Base-by-base conservation (phyloP, 2,329 filamentous ascomycete genomes). In the Sporothrix variecibatus region DNA sequence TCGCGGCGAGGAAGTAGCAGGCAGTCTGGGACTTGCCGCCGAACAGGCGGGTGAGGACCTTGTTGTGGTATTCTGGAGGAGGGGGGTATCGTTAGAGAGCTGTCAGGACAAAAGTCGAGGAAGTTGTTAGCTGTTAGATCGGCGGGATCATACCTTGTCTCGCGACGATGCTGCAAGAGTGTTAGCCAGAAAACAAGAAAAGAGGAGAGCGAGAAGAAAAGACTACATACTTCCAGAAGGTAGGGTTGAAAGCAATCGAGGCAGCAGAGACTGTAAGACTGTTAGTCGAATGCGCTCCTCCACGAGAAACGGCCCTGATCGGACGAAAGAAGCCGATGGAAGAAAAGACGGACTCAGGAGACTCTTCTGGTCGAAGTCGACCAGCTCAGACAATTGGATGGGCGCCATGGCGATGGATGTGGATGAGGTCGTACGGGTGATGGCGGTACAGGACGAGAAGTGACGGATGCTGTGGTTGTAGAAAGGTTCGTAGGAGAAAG, bases 221-320 rank as follows among this genome's bases (percentile, higher is more conserved):
- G 17, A 69, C 7, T 2, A 75, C 93, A 87, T 88, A 97, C 95
- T 99, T 99, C 96, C 96, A 99, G 84, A 98, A 98, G n/a, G 96
- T 92, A 28, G 96, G 96, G 84, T 99, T 99, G 85, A 99, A 98
- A 68, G 92, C 88, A 84, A 99, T 97, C 72, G 93, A 89, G 73
- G 87, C 87, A 67, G 91, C 93, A 78, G 94, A 93, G 78, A 96
- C 95, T 97, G 78, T 34, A 4, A 3, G 34, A 17, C 53, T 53
- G 51, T 60, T n/a, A 51, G 49, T 9, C 23, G 15, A 26, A 28
- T 11, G 38, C 26, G 62, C 38, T 43, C 34, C 7, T 31, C 23
- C 2, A 31, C 12, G 2, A 51, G 62, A 15, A 72, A 40, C 51
- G 26, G 26, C n/a, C n/a, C 12, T 34, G 8, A 12, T 34, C 34